Evolutionary conservation across 345 rosid genomes (phyloP).

Genomic region (Gossypium thurberi): DNA sequence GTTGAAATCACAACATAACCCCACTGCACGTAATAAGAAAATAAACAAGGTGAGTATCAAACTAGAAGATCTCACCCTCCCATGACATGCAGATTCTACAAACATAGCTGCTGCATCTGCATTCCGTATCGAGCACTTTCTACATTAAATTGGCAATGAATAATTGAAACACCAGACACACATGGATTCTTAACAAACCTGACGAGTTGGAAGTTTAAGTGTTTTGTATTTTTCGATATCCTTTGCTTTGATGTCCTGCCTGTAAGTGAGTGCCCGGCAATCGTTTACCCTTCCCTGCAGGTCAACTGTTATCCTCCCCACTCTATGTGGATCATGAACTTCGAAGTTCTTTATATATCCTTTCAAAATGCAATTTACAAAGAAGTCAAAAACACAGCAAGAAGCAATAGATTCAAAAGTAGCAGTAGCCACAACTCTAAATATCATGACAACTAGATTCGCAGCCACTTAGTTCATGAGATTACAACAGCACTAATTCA

Average conservation of each 20-base stretch:
- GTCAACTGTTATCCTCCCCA: slow-evolving; percentile 78
- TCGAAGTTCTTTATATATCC: slow-evolving; percentile 72
- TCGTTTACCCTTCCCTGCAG: slow-evolving; percentile 84
- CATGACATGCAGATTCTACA: not conserved
- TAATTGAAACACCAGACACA: not conserved
- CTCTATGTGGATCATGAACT: slow-evolving; percentile 77
- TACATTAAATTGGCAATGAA: not conserved
- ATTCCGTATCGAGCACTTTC: not conserved
- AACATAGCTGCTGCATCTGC: not conserved
- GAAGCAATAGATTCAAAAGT: not conserved
- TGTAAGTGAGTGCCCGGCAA: slow-evolving; percentile 70
- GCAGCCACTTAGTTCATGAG: not conserved
- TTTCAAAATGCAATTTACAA: slow-evolving; percentile 12
- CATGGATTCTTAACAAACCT: slow-evolving; percentile 37
- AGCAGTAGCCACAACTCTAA: not conserved
- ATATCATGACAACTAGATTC: not conserved
- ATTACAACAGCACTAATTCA: not conserved
- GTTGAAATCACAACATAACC: slow-evolving; percentile 89
- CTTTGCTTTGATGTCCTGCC: slow-evolving; percentile 82
- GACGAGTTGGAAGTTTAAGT: slow-evolving; percentile 74
- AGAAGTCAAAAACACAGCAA: slow-evolving; percentile 8
- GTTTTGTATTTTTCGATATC: slow-evolving; percentile 55
- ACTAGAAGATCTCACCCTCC: not conserved
- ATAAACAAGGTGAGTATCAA: not conserved
- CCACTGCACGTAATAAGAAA: slow-evolving; percentile 45